Evolutionary conservation across 257 asterid species (phyloP), one percentile per base, ranked within the genome.

Genomic region (Phtheirospermum japonicum): DNA sequence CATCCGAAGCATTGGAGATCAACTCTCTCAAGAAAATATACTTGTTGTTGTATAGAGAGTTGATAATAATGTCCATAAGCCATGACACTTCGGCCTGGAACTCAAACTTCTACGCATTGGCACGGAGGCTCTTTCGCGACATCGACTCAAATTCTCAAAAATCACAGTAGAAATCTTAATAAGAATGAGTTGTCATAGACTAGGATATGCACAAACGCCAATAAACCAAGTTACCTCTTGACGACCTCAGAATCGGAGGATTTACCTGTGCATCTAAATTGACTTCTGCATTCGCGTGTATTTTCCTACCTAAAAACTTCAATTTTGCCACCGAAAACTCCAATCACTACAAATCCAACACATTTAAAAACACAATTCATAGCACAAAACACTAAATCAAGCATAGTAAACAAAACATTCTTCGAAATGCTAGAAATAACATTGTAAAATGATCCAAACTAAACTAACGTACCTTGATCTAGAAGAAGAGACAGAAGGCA

Each of bases 51-150:
- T 93, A 93, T 33, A 93, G 95, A 57, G 99, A 93, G 86, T 93
- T 93, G 81, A 93, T 93, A 61, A 93, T 75, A 62, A 92, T 92
- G 70, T 89, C 97, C 99, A 92, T 86, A 61, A 92, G 95, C 64
- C 97, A 82, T 33, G 99, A 92, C 50, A 92, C 99, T 85, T 92
- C 97, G 28, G 97, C 97, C 77, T 92, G 99, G 81, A 92, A 92
- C 83, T 92, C 85, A 50, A 86, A 89, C 82, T 92, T 92, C 89
- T 92, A 86, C 49, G 91, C 97, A 65, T 63, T 73, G 23, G 93
- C 77, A 9, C 96, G 95, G 59, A 86, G 83, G 6, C 74, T 66
- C 69, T 61, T 83, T 72, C 79, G 80, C 31, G 96, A 85, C 88
- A 91, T 91, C 19, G 97, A 89, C 74, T 85, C 97, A 52, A 91